Conservation (phyloP, 495 filamentous ascomycete genomes). For the Pseudotulostoma volvatum region DNA sequence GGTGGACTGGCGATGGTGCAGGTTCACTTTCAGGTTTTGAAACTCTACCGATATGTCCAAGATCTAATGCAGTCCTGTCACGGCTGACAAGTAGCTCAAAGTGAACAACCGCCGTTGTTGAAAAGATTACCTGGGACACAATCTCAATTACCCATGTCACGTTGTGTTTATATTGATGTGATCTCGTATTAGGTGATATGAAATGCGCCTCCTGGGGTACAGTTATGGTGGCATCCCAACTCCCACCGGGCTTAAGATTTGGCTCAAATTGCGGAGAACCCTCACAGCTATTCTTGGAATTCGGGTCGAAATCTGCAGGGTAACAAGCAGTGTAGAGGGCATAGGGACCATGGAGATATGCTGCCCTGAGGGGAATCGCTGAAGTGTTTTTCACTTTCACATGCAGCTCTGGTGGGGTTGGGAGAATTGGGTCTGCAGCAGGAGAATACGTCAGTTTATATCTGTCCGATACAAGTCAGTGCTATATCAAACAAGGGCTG, state of each 20-base stretch:
- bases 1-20: slow-evolving; percentile 51
- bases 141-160: slow-evolving; percentile 87
- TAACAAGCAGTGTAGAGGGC: slow-evolving; percentile 74
- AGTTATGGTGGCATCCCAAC: slow-evolving; percentile 59
- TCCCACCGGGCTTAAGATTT: slow-evolving; percentile 83
- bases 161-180: slow-evolving; percentile 25
- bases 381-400: slow-evolving; percentile 87
- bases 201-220: slow-evolving; percentile 57
- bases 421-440: slow-evolving; percentile 70
- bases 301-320: slow-evolving; percentile 62
- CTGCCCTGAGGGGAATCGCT: slow-evolving; percentile 74
- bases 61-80: slow-evolving; percentile 63
- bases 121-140: slow-evolving; percentile 82
- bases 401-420: slow-evolving; percentile 58
- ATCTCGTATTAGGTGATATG: slow-evolving; percentile 14
- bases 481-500: slow-evolving; percentile 4
- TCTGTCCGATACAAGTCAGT: slow-evolving; percentile 18
- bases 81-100: slow-evolving; percentile 77
- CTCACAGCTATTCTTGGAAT: slow-evolving; percentile 43
- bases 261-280: slow-evolving; percentile 83
- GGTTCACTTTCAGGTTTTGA: slow-evolving; percentile 28
- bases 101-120: slow-evolving; percentile 67
- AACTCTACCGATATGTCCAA: slow-evolving; percentile 35
- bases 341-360: slow-evolving; percentile 92
- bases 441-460: slow-evolving; percentile 93